A percentile compares a stretch with the other conserved stretches of the same genome.
Evolutionary conservation across 148 eudicot species (phyloP).

Genomic region (Mesembryanthemum crystallinum): DNA sequence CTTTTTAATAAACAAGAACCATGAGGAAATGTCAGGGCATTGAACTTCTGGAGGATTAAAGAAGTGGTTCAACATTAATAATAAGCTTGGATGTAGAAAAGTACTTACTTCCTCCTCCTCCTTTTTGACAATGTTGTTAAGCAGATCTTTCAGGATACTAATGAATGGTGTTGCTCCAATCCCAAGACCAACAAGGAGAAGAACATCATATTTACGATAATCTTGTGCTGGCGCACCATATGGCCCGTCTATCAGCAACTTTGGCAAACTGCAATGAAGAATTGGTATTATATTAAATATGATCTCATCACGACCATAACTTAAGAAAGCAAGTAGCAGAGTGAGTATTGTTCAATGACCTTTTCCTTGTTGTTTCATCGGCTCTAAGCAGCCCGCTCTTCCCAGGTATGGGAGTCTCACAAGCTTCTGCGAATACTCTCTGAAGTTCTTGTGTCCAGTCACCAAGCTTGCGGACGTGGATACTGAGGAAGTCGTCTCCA

Average conservation of each 20-base stretch:
- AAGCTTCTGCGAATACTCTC: conserved; percentile 57
- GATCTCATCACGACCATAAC: background rate
- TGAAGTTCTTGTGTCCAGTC: conserved; percentile 92
- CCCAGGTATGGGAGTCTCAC: conserved; percentile 63
- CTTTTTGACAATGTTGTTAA: conserved; percentile 75
- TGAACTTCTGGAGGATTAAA: background rate
- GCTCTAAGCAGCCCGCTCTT: conserved; percentile 90
- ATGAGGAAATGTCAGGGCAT: background rate
- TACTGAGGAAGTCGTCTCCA: conserved; percentile 78
- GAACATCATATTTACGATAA: conserved; percentile 82
- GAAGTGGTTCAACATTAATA: background rate
- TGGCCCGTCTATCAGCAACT: conserved; percentile 88
- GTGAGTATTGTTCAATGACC: conserved; percentile 35
- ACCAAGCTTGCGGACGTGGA: conserved; percentile 81
- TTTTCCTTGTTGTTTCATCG: conserved; percentile 62
- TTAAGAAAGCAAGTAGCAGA: background rate
- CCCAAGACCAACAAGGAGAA: conserved; percentile 87
- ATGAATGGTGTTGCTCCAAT: conserved; percentile 98
- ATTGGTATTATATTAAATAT: conserved; percentile 20
- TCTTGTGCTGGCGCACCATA: conserved; percentile 99
- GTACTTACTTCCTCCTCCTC: conserved; percentile 74
- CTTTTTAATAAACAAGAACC: background rate
- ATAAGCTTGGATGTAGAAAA: background rate
- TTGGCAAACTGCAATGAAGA: conserved; percentile 62
- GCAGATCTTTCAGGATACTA: conserved; percentile 88